Evolutionary conservation across 2,329 filamentous ascomycete species (phyloP), one percentile per base, ranked within the genome.

Genomic region (Ceratocystis ficicola): DNA sequence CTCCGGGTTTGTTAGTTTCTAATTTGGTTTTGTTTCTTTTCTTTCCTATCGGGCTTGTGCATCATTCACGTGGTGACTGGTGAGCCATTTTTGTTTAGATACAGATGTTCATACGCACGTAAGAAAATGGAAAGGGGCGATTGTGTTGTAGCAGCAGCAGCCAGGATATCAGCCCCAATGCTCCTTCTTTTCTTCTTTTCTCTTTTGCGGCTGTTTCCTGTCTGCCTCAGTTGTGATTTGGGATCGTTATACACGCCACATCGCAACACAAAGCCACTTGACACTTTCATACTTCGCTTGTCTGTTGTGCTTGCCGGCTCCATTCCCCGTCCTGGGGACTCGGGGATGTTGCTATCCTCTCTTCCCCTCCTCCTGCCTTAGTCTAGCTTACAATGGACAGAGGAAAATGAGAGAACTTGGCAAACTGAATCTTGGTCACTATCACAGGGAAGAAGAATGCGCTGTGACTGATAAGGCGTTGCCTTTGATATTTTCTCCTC

Each of bases 161-260:
- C n/a, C 17, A 17, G 44, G 17, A n/a, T 48, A 22, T 48, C 46
- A 48, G 17, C 20, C 8, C 20, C 20, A 3, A 10, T n/a, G 17
- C 50, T 15, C 12, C 25, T 22, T 55, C 12, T 28, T 28, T 25
- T 28, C 22, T 57, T 28, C 10, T 7, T 22, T 28, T 17, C 25
- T 17, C 10, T 32, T 20, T 17, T 17, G 12, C 52, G 32, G 25
- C 28, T 57, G 28, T 57, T 6, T 57, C 22, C 12, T 32, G 12
- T 15, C 52, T 22, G 25, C 30, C 52, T 57, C 52, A 57, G 22
- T 22, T 32, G 52, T 57, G 12, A 57, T 57, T 57, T 57, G 52
- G 28, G 32, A 57, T 57, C 28, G 52, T 28, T 28, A 57, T 30
- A 28, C 28, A 57, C 17, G 52, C 17, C 50, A 20, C 50, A 25